These are phyloP conservation scores for Zoysia pacifica DNA, from an alignment of 176 grass and related monocot species.

Conservation along the genomic window DNA sequence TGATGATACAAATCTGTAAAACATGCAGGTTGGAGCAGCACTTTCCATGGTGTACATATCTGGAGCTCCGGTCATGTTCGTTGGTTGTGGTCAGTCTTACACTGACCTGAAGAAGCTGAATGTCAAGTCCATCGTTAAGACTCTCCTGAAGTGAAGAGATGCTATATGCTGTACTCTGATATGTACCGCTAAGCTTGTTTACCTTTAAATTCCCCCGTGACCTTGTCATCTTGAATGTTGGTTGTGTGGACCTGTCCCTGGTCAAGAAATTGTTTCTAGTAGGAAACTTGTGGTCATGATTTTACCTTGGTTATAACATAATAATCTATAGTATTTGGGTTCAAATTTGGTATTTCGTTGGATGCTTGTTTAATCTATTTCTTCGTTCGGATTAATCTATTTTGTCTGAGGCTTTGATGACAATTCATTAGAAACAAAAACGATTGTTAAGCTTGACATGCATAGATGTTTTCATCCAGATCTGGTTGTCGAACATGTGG, in stretches of 20 bases:
- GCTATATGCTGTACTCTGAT: conserved; percentile 18
- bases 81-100: conserved; percentile 87
- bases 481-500: too few species aligned
- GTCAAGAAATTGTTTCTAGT: not conserved
- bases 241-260: conserved; percentile 1
- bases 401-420: not conserved
- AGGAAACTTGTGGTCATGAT: not conserved
- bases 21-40: conserved; percentile 72
- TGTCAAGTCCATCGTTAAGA: conserved; percentile 93
- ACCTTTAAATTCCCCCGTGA: conserved; percentile 49
- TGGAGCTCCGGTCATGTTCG: conserved; percentile 92
- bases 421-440: too few species aligned
- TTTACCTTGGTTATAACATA: not conserved
- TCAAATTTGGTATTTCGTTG: not conserved
- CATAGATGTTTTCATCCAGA: too few species aligned
- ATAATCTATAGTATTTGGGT: not conserved
- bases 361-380: not conserved
- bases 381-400: too few species aligned
- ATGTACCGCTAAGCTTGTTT: conserved; percentile 20
- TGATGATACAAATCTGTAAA: not conserved
- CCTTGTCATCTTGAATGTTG: conserved; percentile 47
- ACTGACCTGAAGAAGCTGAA: conserved; percentile 97
- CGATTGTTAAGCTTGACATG: too few species aligned
- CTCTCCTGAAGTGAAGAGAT: conserved; percentile 83
- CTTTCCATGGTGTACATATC: conserved; percentile 97